phyloP scores from a whole-genome alignment of 73 alveolate genomes.

The Effrenium voratum region DNA sequence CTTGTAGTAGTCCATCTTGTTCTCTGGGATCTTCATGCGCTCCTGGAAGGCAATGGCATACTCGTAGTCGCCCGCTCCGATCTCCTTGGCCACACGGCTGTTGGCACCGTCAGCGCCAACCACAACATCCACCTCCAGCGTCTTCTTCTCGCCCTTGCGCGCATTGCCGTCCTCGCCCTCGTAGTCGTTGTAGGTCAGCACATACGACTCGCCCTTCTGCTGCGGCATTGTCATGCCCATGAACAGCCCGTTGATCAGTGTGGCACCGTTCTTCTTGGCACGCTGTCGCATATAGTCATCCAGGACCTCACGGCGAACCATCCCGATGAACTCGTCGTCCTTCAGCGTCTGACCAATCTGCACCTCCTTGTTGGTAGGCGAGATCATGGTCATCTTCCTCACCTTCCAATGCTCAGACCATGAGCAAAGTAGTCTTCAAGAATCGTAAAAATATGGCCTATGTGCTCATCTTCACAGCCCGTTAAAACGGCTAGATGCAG shows the following conservation, averaged over 20 bases:
- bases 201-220: slow-evolving; percentile 75
- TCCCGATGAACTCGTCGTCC: slow-evolving; percentile 94
- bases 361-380: slow-evolving; percentile 94
- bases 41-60: slow-evolving; percentile 95
- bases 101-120: slow-evolving; percentile 95
- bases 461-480: not conserved
- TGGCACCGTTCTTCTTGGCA: slow-evolving; percentile 94
- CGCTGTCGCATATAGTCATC: slow-evolving; percentile 93
- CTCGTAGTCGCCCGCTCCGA: slow-evolving; percentile 95
- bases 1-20: slow-evolving; percentile 95
- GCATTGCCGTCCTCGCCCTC: slow-evolving; percentile 89
- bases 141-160: slow-evolving; percentile 94
- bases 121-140: slow-evolving; percentile 94
- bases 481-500: not conserved
- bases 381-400: slow-evolving; percentile 94
- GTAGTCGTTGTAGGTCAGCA: slow-evolving; percentile 85
- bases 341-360: slow-evolving; percentile 93
- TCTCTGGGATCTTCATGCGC: slow-evolving; percentile 94
- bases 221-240: slow-evolving; percentile 66
- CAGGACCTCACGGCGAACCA: slow-evolving; percentile 95
- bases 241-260: slow-evolving; percentile 91
- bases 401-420: slow-evolving; percentile 29
- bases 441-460: not conserved
- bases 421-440: not conserved
- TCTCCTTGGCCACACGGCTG: slow-evolving; percentile 94